A percentile compares a stretch with the other conserved stretches of the same genome.
Evolutionary conservation across 2,329 filamentous ascomycete species (phyloP).

Genomic region (Hirsutella rhossiliensis): DNA sequence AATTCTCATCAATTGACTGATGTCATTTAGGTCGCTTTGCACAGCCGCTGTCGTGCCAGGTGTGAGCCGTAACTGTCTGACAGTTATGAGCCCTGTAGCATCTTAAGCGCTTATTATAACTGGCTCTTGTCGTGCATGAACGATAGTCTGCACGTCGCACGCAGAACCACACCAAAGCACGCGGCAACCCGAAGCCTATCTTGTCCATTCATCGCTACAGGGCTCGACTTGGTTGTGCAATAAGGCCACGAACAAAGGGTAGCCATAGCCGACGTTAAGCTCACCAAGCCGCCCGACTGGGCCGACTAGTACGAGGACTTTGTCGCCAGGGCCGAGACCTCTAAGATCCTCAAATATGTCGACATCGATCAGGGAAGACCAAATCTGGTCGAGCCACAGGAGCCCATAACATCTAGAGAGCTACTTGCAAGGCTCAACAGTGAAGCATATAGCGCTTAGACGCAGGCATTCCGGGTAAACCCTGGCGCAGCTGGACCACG

Average conservation of each 20-base stretch:
- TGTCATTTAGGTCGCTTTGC: too few species aligned
- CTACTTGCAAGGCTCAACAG: not conserved
- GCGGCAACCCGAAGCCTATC: too few species aligned
- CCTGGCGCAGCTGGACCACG: not conserved
- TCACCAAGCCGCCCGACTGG: not conserved
- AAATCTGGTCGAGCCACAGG: not conserved
- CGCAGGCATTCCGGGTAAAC: not conserved
- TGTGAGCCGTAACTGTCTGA: too few species aligned
- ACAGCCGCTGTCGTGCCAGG: too few species aligned
- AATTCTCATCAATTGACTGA: too few species aligned
- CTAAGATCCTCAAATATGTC: not conserved
- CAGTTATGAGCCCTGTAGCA: not conserved
- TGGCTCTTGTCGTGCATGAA: not conserved
- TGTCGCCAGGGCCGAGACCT: not conserved
- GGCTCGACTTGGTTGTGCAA: too few species aligned
- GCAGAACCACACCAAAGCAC: not conserved
- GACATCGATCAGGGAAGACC: not conserved
- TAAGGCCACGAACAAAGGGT: not conserved
- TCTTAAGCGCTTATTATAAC: not conserved
- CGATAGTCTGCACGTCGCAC: too few species aligned
- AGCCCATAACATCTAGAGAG: not conserved
- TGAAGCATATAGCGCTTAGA: not conserved
- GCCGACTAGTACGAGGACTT: not conserved
- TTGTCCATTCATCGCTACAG: not conserved
- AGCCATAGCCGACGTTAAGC: not conserved